Percentiles rank a stretch among this genome's conserved stretches.
phyloP scores from a whole-genome alignment of 169 alveolate genomes.

The Miamiensis avidus region DNA sequence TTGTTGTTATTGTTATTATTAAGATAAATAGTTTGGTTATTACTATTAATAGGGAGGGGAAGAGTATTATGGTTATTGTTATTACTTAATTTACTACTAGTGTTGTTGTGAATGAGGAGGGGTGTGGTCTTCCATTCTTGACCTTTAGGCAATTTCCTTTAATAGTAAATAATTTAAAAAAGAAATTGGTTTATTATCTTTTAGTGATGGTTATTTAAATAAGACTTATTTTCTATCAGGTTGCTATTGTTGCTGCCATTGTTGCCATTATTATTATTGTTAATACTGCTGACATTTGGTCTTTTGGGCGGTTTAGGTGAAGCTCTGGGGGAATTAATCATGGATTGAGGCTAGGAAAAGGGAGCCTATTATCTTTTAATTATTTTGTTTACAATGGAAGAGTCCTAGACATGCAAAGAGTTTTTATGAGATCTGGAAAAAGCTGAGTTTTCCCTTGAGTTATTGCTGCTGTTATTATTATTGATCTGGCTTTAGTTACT shows the following conservation, averaged over 20 bases:
- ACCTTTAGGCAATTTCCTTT: slow-evolving; percentile 10
- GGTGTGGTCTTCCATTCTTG: not conserved
- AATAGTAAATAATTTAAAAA: slow-evolving; percentile 21
- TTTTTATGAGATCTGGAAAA: no score
- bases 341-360: no score
- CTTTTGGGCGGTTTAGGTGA: no score
- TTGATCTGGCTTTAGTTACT: no score
- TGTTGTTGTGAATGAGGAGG: not conserved
- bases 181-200: slow-evolving; percentile 17
- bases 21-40: not conserved
- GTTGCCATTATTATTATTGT: not conserved
- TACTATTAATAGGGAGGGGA: not conserved
- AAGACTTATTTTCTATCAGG: no score
- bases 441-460: no score
- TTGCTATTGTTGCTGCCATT: not conserved
- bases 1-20: slow-evolving; percentile 1
- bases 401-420: no score
- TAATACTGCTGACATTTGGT: no score
- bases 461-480: no score
- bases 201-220: not conserved
- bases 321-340: no score
- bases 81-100: not conserved
- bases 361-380: no score
- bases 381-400: no score
- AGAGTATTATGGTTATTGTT: not conserved